These are phyloP conservation scores for Aspergillus egyptiacus DNA, from an alignment of 495 filamentous ascomycete species.

Conservation along the genomic window DNA sequence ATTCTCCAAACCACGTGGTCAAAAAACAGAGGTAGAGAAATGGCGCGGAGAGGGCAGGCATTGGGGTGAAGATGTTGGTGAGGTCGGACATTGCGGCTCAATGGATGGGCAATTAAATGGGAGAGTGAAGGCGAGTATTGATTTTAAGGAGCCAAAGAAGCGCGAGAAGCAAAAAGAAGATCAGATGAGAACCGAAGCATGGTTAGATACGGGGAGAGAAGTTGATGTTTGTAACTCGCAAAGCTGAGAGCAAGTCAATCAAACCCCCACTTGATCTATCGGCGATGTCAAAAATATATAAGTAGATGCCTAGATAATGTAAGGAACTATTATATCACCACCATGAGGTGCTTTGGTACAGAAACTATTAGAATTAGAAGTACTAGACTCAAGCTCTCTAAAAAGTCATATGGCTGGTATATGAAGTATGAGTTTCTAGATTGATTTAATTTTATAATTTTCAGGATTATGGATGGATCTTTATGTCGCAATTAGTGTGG, in stretches of 20 bases:
- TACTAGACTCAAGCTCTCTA: no score
- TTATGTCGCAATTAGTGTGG: no score
- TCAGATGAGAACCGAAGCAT: slow-evolving; percentile 27
- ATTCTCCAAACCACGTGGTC: neutral
- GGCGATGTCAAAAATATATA: no score
- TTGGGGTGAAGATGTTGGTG: slow-evolving; percentile 36
- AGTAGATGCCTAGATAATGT: no score
- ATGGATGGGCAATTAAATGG: slow-evolving; percentile 12
- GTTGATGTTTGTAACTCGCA: slow-evolving; percentile 26
- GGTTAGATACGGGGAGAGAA: slow-evolving; percentile 16
- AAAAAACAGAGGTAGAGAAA: no score
- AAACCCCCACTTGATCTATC: neutral
- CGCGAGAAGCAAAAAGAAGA: slow-evolving; percentile 25
- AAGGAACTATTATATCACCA: no score
- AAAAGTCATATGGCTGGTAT: no score
- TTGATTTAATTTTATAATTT: no score
- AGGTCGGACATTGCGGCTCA: slow-evolving; percentile 30
- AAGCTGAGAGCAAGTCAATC: slow-evolving; percentile 8
- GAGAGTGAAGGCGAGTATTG: slow-evolving; percentile 5
- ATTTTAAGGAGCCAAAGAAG: slow-evolving; percentile 14
- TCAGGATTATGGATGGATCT: no score
- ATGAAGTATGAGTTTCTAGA: no score
- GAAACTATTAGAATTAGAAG: no score
- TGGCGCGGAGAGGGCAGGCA: slow-evolving; percentile 46
- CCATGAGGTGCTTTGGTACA: no score